Base-by-base conservation (phyloP, 345 rosid genomes). In the Citrus mangshanensis region DNA sequence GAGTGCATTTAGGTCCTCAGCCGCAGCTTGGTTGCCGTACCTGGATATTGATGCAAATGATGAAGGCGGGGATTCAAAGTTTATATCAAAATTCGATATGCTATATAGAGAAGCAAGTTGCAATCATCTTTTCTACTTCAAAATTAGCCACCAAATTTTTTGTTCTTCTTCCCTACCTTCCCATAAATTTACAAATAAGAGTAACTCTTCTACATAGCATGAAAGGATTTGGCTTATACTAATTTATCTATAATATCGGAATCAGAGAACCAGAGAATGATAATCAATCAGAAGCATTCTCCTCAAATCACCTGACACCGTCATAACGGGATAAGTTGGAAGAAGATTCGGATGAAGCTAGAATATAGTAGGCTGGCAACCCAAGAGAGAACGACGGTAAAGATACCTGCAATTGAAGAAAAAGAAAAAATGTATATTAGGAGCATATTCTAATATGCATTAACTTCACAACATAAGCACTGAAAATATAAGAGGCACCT, bases 271-370 rank as follows among this genome's bases (percentile, higher is more conserved):
- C 28, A 67, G 61, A 40, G n/a, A 42, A 38, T 28, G 58, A 34
- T 76, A 64, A 68, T 13, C 63, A 9, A 58, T 4, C 22, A 70
- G 32, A 74, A 70, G n/a, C 9, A 46, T 59, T 7, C 16, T 55
- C 37, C 32, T 51, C 68, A 64, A 46, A 74, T 82, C 84, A 91
- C 98, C 98, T 92, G 81, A 92, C 85, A 81, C 98, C 97, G 82
- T 95, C 97, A 79, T 95, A 95, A 76, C 98, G 95, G 51, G 98
- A 89, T 74, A 95, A 85, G 82, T 91, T 93, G 9, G 97, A 95
- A 70, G 98, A 95, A 74, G 98, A 91, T 80, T 93, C 95, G 0
- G 97, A 92, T 69, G 97, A 91, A 54, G 98, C 98, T 74, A 95
- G 91, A 73, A 95, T 87, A 59, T 92, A 93, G 84, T 93, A 95